A percentile compares a stretch with the other conserved stretches of the same genome.
Evolutionary conservation across 768 basidiomycete species (phyloP).

Genomic region (Sutorius australiensis): DNA sequence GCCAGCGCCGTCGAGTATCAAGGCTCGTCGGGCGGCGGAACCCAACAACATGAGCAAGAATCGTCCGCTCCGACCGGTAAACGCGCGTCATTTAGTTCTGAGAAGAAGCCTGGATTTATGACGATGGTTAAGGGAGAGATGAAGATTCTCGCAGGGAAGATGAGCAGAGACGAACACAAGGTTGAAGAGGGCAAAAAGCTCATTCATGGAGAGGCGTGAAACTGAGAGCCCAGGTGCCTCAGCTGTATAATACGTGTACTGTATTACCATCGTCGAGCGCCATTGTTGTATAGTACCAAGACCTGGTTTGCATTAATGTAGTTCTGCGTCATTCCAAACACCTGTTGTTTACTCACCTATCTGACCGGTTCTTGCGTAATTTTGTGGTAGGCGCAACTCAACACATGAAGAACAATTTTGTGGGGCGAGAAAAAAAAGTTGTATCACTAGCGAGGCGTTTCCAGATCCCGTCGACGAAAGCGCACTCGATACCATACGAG

Average conservation of each 20-base stretch:
- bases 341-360: not conserved
- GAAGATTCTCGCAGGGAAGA: conserved; percentile 30
- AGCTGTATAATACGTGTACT: not conserved
- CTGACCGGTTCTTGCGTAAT: not conserved
- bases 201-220: conserved; percentile 24
- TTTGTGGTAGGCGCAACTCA: not conserved
- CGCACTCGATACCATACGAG: not conserved
- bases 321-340: not conserved
- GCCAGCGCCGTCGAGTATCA: conserved; percentile 15
- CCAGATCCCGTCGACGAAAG: not conserved
- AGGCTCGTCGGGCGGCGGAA: not conserved
- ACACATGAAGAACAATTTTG: not conserved
- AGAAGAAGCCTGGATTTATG: conserved; percentile 28
- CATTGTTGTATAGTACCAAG: conserved; percentile 9
- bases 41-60: not conserved
- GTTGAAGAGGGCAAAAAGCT: conserved; percentile 28
- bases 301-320: conserved; percentile 3
- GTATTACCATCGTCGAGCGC: not conserved
- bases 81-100: not conserved
- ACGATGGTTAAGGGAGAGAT: conserved; percentile 33
- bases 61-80: not conserved
- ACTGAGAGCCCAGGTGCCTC: not conserved
- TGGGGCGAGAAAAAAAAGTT: not conserved
- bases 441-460: not conserved
- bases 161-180: conserved; percentile 28